Evolutionary conservation across 345 rosid species (phyloP), one percentile per base, ranked within the genome.

Genomic region (Aegle marmelos): DNA sequence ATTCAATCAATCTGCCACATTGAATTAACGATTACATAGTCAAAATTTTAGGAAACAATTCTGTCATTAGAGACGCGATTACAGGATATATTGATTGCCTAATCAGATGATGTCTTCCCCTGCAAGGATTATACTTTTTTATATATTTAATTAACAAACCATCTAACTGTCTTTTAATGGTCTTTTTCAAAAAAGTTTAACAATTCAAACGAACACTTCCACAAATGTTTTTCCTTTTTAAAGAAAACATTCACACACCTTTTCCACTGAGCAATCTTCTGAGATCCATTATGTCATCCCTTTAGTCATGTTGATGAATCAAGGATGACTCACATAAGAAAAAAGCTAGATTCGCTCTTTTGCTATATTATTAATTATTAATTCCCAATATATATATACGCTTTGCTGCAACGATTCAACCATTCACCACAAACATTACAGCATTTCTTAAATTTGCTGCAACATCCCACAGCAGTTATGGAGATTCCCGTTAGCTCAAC

Each of bases 271-370:
- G 30, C 39, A 74, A 33, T 73, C 41, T 50, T 71, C 7, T 22
- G 21, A 45, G 28, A 19, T 68, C 45, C 77, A 27, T 72, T 19
- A 16, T 33, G 53, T 16, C n/a, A 2, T 53, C 17, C 72, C 78
- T 80, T 84, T 79, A 62, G 25, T 34, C 70, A 64, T 33, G 58
- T 78, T 78, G 65, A 68, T 84, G 84, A 76, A 68, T 62, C 70
- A 73, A 34, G 36, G 74, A 73, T 79, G 90, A 85, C 71, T 83
- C 86, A 79, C 73, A 75, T 79, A 73, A 67, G 16, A 10, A 82
- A 79, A 81, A 84, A 82, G 80, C 59, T 65, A 75, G 78, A 48
- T 76, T 76, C 79, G 65, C 53, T 73, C 17, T 45, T 45, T 45
- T 45, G 17, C 16, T 3, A 13, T 10, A 45, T 1, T 65, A 62